Evolutionary conservation across 169 alveolate species (phyloP).

Genomic region (Cryptosporidium viatorum): DNA sequence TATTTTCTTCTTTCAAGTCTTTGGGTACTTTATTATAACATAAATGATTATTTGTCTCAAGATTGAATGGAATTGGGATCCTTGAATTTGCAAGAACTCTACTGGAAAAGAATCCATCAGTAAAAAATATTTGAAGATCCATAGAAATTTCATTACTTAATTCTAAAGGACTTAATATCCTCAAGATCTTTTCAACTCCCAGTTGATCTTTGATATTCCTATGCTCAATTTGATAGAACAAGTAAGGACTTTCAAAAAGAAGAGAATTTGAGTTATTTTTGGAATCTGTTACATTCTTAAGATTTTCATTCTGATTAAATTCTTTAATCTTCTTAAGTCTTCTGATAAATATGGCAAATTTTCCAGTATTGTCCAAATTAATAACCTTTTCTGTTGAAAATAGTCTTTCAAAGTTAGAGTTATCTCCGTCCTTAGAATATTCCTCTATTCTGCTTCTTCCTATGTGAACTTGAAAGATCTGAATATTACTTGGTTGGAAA

Average conservation of each 20-base stretch:
- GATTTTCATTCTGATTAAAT: background rate
- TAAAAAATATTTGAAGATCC: background rate
- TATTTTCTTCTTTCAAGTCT: background rate
- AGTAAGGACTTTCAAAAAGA: constrained; percentile 25
- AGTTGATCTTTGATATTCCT: background rate
- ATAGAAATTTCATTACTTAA: constrained; percentile 20
- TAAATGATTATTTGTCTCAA: background rate
- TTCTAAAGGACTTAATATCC: constrained; percentile 30
- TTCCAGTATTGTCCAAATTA: constrained; percentile 38
- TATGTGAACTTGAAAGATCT: constrained; percentile 5
- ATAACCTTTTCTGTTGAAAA: constrained; percentile 24
- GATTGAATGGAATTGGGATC: constrained; percentile 9
- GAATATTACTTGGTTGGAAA: constrained; percentile 31
- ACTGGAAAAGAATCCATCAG: background rate
- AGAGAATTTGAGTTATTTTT: background rate
- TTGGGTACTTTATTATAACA: background rate
- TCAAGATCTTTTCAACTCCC: constrained; percentile 20
- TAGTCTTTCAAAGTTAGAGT: background rate
- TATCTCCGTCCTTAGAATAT: background rate
- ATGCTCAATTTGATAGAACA: constrained; percentile 33
- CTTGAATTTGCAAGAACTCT: background rate
- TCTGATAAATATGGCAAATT: constrained; percentile 10
- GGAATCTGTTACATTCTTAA: too few relatives aligned
- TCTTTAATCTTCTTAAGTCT: background rate
- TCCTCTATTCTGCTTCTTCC: background rate